phyloP scores from a whole-genome alignment of 441 rosid species.

The Jatropha podagrica region DNA sequence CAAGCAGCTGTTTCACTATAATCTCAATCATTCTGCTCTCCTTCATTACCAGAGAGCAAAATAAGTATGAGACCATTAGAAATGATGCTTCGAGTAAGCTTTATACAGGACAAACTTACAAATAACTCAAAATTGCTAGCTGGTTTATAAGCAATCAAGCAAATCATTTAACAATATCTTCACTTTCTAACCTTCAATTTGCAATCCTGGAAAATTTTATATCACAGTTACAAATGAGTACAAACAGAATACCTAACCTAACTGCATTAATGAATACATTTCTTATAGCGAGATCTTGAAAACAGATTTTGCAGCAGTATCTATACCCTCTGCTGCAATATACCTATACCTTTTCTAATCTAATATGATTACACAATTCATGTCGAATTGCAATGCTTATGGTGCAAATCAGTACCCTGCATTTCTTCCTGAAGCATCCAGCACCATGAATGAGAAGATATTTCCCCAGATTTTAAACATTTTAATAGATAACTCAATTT shows the following conservation, averaged over 20 bases:
- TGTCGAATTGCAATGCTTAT: not conserved
- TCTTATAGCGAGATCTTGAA: not conserved
- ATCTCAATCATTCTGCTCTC: not conserved
- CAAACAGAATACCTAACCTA: conserved; percentile 7
- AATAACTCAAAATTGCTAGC: not conserved
- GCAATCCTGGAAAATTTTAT: not conserved
- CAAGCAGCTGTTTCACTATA: not conserved
- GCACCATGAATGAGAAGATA: not conserved
- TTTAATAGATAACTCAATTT: not conserved
- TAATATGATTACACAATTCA: conserved; percentile 6
- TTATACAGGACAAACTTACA: not conserved
- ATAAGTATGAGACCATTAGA: too few species aligned
- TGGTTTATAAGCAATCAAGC: not conserved
- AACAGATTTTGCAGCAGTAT: conserved; percentile 9
- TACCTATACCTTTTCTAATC: conserved; percentile 13
- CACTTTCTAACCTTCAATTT: not conserved
- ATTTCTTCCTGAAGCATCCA: conserved; percentile 4
- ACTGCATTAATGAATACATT: conserved; percentile 1
- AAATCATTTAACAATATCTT: not conserved
- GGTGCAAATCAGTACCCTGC: conserved; percentile 11
- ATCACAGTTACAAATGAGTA: conserved; percentile 14
- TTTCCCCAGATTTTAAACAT: not conserved
- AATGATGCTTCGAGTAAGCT: too few species aligned
- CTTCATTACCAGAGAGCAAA: too few species aligned
- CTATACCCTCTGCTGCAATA: conserved; percentile 15